Conservation (phyloP, 805 yeast species). For the Metschnikowia cerradonensis region DNA sequence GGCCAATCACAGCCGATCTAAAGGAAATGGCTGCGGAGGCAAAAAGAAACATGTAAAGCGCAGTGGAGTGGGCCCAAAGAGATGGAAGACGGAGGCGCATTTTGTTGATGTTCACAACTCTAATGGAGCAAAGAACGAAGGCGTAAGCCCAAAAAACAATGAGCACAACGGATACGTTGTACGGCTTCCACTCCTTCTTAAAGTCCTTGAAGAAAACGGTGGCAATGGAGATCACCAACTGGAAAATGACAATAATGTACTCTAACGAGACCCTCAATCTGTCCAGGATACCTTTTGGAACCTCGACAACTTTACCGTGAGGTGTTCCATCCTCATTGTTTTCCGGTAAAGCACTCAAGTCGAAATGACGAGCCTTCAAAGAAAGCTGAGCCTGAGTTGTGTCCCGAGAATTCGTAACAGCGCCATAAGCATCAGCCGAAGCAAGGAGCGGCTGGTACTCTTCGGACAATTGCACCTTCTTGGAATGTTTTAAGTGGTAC, state of each 20-base stretch:
- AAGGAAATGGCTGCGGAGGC: constrained; percentile 46
- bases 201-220: constrained; percentile 30
- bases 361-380: constrained; percentile 60
- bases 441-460: constrained; percentile 36
- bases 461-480: constrained; percentile 16
- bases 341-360: constrained; percentile 51
- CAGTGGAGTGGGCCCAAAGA: constrained; percentile 60
- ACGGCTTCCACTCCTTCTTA: constrained; percentile 30
- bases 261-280: constrained; percentile 51
- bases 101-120: constrained; percentile 33
- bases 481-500: constrained; percentile 2
- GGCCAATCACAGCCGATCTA: constrained; percentile 54
- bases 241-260: constrained; percentile 39
- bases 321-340: constrained; percentile 58
- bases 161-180: constrained; percentile 21
- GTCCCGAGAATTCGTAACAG: constrained; percentile 15
- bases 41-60: constrained; percentile 46
- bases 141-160: constrained; percentile 42
- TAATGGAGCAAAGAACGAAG: constrained; percentile 33
- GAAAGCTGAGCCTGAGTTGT: constrained; percentile 15
- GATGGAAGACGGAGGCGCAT: constrained; percentile 45
- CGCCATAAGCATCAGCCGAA: constrained; percentile 29
- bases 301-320: constrained; percentile 48
- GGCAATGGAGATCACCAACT: constrained; percentile 36
- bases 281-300: constrained; percentile 50